These are phyloP conservation scores for Excoecaria agallocha DNA, from an alignment of 345 rosid genomes.

Conservation along the genomic window DNA sequence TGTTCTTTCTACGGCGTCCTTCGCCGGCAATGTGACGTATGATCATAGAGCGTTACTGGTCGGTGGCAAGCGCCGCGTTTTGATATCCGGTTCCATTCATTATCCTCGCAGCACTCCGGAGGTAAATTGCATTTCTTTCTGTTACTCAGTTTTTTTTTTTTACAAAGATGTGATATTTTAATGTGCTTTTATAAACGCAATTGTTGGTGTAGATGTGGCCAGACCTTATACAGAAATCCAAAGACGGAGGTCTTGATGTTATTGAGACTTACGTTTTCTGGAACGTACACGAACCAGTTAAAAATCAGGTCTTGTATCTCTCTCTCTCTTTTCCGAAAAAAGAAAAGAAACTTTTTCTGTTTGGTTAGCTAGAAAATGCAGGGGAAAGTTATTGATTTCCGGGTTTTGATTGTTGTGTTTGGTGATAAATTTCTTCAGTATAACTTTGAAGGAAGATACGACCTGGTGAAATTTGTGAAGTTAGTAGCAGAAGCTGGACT, in stretches of 20 bases:
- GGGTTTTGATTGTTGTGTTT: not conserved
- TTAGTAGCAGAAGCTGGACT: constrained; percentile 82
- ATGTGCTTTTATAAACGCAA: constrained; percentile 4
- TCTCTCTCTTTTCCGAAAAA: not conserved
- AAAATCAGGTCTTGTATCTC: constrained; percentile 56
- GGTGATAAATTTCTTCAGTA: constrained; percentile 41
- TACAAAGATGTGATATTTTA: not conserved
- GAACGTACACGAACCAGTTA: constrained; percentile 79
- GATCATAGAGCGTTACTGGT: constrained; percentile 74
- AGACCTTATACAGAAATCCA: constrained; percentile 86
- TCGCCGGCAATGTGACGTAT: constrained; percentile 62
- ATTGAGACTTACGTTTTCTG: constrained; percentile 95
- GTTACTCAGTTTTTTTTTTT: constrained; percentile 1
- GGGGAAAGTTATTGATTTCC: not conserved
- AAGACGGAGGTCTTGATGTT: constrained; percentile 90
- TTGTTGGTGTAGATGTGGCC: constrained; percentile 86
- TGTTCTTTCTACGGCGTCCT: constrained; percentile 35
- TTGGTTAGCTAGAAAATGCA: constrained; percentile 23
- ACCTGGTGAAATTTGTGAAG: constrained; percentile 80
- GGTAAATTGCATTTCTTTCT: constrained; percentile 28
- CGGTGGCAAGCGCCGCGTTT: constrained; percentile 68
- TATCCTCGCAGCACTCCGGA: constrained; percentile 95
- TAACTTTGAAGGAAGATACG: constrained; percentile 85
- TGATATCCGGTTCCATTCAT: constrained; percentile 91
- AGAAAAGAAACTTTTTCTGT: constrained; percentile 4